phyloP scores from a whole-genome alignment of 2,329 filamentous ascomycete species.

The Westerdykella ornata region DNA sequence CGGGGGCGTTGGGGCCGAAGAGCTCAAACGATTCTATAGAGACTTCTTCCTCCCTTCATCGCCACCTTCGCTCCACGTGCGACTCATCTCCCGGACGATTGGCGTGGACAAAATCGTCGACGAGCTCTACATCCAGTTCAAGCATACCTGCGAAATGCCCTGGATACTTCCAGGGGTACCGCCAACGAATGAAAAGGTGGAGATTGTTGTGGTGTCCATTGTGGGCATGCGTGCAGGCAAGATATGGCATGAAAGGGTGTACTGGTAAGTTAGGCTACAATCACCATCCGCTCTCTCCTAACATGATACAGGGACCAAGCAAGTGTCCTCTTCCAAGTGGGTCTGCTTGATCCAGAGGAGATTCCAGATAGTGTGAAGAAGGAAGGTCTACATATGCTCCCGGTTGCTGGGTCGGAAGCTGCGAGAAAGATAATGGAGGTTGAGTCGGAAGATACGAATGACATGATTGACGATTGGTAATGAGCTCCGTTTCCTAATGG shows the following conservation, averaged over 20 bases:
- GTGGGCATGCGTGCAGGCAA: slow-evolving; percentile 50
- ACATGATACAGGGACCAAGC: slow-evolving; percentile 45
- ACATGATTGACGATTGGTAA: slow-evolving; percentile 44
- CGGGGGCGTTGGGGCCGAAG: slow-evolving; percentile 40
- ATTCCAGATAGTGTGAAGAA: slow-evolving; percentile 44
- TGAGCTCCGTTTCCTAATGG: no score
- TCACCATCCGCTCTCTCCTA: neutral
- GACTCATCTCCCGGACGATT: slow-evolving; percentile 52
- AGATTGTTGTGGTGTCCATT: slow-evolving; percentile 52
- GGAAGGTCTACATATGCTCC: slow-evolving; percentile 42
- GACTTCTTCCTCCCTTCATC: slow-evolving; percentile 48
- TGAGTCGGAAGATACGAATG: slow-evolving; percentile 40
- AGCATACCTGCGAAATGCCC: slow-evolving; percentile 50
- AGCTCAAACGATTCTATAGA: slow-evolving; percentile 48
- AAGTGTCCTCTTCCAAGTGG: slow-evolving; percentile 53
- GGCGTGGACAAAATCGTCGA: slow-evolving; percentile 56
- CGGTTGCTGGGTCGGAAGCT: slow-evolving; percentile 42
- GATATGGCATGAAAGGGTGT: slow-evolving; percentile 52
- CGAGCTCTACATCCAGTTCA: slow-evolving; percentile 52
- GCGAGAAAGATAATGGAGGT: slow-evolving; percentile 45
- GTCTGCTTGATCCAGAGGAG: slow-evolving; percentile 51
- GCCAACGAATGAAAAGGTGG: slow-evolving; percentile 51
- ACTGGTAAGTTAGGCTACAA: slow-evolving; percentile 41
- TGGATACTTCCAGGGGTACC: slow-evolving; percentile 56
- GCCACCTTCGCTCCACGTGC: slow-evolving; percentile 47